A percentile compares a stretch with the other conserved stretches of the same genome.
Evolutionary conservation across 306 rosid species (phyloP).

Genomic region (Hylodesmum podocarpum): DNA sequence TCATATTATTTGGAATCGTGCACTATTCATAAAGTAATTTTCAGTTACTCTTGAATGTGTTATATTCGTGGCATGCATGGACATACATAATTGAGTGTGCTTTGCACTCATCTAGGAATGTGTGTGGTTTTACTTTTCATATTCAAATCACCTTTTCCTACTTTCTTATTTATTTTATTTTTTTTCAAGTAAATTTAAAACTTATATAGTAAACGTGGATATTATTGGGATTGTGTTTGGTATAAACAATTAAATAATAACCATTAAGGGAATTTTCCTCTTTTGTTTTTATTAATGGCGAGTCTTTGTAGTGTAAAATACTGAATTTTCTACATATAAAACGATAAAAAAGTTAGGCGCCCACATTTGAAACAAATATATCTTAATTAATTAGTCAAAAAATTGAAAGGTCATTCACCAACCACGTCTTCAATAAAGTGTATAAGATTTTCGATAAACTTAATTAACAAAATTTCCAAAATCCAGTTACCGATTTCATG

Average conservation of each 20-base stretch:
- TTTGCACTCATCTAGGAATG: slow-evolving; percentile 18
- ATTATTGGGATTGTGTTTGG: not conserved
- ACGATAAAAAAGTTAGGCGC: slow-evolving; percentile 38
- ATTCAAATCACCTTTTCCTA: slow-evolving; percentile 17
- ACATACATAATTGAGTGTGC: not conserved
- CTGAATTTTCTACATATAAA: slow-evolving; percentile 27
- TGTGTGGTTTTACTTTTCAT: slow-evolving; percentile 33
- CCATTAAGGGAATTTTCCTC: not conserved
- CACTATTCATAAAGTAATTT: slow-evolving; percentile 17
- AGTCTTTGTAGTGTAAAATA: not conserved
- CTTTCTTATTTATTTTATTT: too few species aligned
- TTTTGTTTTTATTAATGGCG: not conserved
- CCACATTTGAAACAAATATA: not conserved
- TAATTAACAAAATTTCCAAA: not conserved
- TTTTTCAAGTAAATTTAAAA: not conserved
- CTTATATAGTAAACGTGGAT: not conserved
- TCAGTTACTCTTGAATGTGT: not conserved
- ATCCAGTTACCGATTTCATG: not conserved
- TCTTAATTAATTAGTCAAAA: slow-evolving; percentile 31
- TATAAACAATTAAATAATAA: not conserved
- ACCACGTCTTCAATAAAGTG: not conserved
- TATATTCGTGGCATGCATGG: slow-evolving; percentile 28
- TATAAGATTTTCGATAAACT: not conserved
- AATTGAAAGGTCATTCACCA: not conserved
- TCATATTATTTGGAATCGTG: slow-evolving; percentile 40